These are phyloP conservation scores for Sicyos baderoa DNA, from an alignment of 306 rosid genomes.

Conservation along the genomic window DNA sequence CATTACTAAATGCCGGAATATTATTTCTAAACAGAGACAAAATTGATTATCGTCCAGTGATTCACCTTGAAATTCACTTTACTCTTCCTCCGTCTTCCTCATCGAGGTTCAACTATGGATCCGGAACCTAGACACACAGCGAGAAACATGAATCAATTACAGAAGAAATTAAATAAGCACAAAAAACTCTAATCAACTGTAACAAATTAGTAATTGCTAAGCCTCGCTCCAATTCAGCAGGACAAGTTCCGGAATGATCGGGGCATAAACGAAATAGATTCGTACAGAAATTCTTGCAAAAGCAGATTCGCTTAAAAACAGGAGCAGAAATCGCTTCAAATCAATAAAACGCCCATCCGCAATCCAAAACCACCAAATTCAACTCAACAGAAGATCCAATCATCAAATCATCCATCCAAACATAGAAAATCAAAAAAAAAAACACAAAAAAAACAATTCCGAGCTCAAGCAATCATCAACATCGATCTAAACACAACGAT, in stretches of 20 bases:
- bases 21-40: constrained; percentile 6
- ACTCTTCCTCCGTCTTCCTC: constrained; percentile 14
- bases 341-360: background rate
- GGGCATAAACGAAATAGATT: background rate
- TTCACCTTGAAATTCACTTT: constrained; percentile 15
- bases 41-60: background rate
- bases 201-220: background rate
- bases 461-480: background rate
- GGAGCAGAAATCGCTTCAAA: constrained; percentile 9
- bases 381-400: background rate
- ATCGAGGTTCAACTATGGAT: background rate
- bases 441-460: background rate
- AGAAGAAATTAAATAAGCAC: constrained; percentile 11
- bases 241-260: background rate
- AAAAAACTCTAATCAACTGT: background rate
- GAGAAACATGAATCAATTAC: background rate
- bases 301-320: constrained; percentile 9
- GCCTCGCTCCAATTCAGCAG: background rate
- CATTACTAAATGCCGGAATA: background rate
- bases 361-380: constrained; percentile 10
- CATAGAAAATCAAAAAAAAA: background rate
- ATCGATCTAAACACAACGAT: background rate
- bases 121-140: background rate
- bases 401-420: background rate
- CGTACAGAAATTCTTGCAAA: background rate